These are phyloP conservation scores for Polygonum maritimum DNA, from an alignment of 148 eudicot genomes.

Conservation along the genomic window DNA sequence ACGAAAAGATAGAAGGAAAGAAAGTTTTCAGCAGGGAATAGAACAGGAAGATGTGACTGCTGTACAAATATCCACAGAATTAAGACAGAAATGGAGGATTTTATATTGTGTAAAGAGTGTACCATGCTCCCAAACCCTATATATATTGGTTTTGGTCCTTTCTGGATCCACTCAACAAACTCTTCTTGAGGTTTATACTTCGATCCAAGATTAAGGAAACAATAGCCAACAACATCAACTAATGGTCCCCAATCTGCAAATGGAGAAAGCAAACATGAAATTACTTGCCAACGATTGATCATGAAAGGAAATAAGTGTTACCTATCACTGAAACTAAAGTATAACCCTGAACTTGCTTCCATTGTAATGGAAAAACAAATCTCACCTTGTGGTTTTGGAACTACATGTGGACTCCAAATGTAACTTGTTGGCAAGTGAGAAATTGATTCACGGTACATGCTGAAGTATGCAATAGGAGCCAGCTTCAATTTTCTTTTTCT, in stretches of 20 bases:
- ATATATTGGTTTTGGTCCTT: conserved; percentile 73
- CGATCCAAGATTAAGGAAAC: conserved; percentile 74
- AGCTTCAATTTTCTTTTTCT: conserved; percentile 71
- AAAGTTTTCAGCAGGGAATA: neutral
- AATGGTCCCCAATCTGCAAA: conserved; percentile 84
- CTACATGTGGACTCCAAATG: conserved; percentile 94
- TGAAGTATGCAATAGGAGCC: conserved; percentile 81
- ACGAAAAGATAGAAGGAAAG: neutral
- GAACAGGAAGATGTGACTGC: neutral
- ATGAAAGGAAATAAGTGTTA: neutral
- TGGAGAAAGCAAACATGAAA: neutral
- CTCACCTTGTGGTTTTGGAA: conserved; percentile 86
- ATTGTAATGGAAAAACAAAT: neutral
- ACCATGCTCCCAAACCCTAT: conserved; percentile 99
- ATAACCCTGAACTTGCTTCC: neutral
- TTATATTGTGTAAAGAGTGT: conserved; percentile 7
- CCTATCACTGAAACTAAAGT: neutral
- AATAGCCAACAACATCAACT: conserved; percentile 94
- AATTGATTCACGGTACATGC: conserved; percentile 66
- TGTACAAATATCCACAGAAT: neutral
- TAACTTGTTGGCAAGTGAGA: conserved; percentile 86
- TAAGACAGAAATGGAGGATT: neutral
- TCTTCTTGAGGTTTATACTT: conserved; percentile 67
- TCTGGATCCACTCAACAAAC: conserved; percentile 63
- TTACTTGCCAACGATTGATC: neutral